These are phyloP conservation scores for Alloteropsis semialata DNA, from an alignment of 176 grass and related monocot species.

Conservation along the genomic window DNA sequence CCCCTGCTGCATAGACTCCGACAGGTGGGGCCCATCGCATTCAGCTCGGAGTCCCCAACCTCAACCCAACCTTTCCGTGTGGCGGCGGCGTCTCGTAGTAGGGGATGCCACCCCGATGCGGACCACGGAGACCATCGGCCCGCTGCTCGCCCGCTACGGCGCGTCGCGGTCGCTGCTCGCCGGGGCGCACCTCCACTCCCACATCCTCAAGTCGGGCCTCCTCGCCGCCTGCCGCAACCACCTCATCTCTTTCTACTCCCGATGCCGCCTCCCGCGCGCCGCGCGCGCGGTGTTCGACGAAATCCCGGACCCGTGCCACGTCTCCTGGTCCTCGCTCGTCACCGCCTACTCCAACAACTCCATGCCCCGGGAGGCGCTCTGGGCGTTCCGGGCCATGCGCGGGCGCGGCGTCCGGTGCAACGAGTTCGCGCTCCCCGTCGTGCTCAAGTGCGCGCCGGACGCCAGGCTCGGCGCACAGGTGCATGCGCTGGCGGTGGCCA, in stretches of 20 bases:
- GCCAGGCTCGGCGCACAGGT: constrained; percentile 55
- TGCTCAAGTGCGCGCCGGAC: constrained; percentile 56
- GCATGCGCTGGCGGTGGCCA: constrained; percentile 50
- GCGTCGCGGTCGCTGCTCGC: constrained; percentile 26
- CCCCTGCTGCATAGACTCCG: neutral
- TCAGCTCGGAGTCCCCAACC: neutral
- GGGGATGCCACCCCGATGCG: constrained; percentile 25
- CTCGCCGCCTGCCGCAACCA: constrained; percentile 49
- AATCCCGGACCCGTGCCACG: constrained; percentile 53
- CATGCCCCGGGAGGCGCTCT: constrained; percentile 48
- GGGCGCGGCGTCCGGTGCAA: constrained; percentile 49
- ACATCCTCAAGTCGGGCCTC: constrained; percentile 57
- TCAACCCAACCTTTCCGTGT: neutral
- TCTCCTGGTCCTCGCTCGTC: constrained; percentile 82
- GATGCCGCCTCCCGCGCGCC: constrained; percentile 37
- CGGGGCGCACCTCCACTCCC: constrained; percentile 53
- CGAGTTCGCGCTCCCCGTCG: constrained; percentile 71
- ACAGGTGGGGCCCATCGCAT: neutral
- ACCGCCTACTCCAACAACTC: constrained; percentile 65
- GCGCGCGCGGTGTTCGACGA: constrained; percentile 83
- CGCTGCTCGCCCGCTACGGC: constrained; percentile 33
- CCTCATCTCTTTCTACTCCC: constrained; percentile 59
- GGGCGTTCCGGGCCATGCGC: constrained; percentile 53
- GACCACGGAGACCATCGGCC: constrained; percentile 21
- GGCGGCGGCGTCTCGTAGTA: neutral